These are phyloP conservation scores for Hemisphaericaspora nanyangensis DNA, from an alignment of 805 yeast species.

Conservation along the genomic window DNA sequence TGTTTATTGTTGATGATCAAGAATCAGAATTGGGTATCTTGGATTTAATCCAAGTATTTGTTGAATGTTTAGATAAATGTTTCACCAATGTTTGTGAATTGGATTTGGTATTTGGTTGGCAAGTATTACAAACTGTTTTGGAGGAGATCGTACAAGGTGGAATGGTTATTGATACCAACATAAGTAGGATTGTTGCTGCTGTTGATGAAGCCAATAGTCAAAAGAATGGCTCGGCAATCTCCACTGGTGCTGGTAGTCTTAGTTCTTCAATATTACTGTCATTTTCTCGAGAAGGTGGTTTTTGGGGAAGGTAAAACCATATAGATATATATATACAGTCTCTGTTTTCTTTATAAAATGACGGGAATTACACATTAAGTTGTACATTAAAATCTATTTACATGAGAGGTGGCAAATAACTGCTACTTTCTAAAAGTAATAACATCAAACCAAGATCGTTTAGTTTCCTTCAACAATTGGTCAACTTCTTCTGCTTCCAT, in stretches of 20 bases:
- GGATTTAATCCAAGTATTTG: conserved; percentile 94
- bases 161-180: conserved; percentile 93
- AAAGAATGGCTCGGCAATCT: conserved; percentile 24
- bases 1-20: conserved; percentile 92
- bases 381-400: background rate
- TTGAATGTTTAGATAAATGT: conserved; percentile 89
- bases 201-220: conserved; percentile 69
- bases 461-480: conserved; percentile 19
- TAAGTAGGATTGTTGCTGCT: conserved; percentile 73
- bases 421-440: background rate
- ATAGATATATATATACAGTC: conserved; percentile 1
- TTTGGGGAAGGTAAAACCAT: conserved; percentile 16
- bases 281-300: conserved; percentile 25
- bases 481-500: conserved; percentile 27
- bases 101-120: conserved; percentile 98
- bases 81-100: conserved; percentile 93
- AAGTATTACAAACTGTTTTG: conserved; percentile 83
- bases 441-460: conserved; percentile 15
- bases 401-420: background rate
- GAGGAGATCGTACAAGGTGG: conserved; percentile 97
- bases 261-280: conserved; percentile 21
- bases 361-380: too few relatives aligned
- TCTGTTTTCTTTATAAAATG: too few relatives aligned
- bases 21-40: conserved; percentile 92
- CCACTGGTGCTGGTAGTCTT: conserved; percentile 10